These are phyloP conservation scores for Penicillium desertorum DNA, from an alignment of 495 filamentous ascomycete genomes.

Conservation along the genomic window DNA sequence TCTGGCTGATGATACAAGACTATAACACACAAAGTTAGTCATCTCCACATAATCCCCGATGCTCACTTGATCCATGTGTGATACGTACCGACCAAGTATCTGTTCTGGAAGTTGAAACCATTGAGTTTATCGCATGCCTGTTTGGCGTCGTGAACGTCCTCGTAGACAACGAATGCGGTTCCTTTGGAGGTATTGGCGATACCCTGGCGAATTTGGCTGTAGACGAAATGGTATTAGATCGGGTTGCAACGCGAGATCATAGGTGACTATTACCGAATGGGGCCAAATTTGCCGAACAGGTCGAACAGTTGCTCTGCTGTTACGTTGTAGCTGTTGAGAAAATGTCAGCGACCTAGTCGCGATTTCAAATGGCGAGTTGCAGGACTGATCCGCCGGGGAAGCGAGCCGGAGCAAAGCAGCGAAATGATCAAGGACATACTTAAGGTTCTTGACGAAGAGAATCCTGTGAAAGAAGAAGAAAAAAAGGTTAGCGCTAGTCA, in stretches of 20 bases:
- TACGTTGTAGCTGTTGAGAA: constrained; percentile 77
- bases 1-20: constrained; percentile 98
- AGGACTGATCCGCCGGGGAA: constrained; percentile 12
- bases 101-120: constrained; percentile 99
- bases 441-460: constrained; percentile 98
- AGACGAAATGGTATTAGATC: constrained; percentile 31
- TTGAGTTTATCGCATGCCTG: constrained; percentile 98
- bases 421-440: constrained; percentile 53
- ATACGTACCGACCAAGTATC: constrained; percentile 93
- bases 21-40: constrained; percentile 37
- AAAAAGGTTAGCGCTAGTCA: constrained; percentile 21
- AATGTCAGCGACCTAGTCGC: constrained; percentile 14
- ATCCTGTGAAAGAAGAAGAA: constrained; percentile 55
- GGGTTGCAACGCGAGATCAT: constrained; percentile 2
- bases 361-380: not conserved
- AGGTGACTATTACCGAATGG: constrained; percentile 67
- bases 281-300: constrained; percentile 91
- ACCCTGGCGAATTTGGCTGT: constrained; percentile 95
- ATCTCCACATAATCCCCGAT: not conserved
- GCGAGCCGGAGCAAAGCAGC: constrained; percentile 8
- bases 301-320: constrained; percentile 92
- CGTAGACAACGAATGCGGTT: constrained; percentile 98
- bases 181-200: constrained; percentile 97
- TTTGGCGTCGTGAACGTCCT: constrained; percentile 99
- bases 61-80: not conserved